Conservation (phyloP, 306 rosid species). For the Fagus crenata region DNA sequence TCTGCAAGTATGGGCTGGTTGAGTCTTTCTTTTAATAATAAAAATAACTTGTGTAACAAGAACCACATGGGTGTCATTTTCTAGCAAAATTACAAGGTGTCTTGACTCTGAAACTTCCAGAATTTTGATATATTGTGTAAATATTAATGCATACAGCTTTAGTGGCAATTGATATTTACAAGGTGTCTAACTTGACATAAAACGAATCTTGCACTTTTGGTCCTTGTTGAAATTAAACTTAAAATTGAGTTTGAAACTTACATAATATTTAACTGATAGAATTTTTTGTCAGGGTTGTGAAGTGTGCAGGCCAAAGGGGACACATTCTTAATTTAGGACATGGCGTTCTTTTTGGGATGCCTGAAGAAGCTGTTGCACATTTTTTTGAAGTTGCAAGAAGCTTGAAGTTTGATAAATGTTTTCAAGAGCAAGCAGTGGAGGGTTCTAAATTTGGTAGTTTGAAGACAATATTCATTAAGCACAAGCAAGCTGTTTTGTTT, state of each 20-base stretch:
- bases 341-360: constrained; percentile 94
- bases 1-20: constrained; percentile 8
- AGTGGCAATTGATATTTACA: not conserved
- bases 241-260: not conserved
- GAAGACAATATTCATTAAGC: constrained; percentile 7
- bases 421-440: constrained; percentile 45
- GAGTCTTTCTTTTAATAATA: not conserved
- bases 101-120: not conserved
- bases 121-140: not conserved
- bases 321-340: constrained; percentile 97
- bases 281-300: constrained; percentile 75
- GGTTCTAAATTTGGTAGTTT: constrained; percentile 55
- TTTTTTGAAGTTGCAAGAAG: constrained; percentile 91
- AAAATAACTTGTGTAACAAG: not conserved
- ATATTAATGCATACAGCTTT: not conserved
- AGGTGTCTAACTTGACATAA: not conserved
- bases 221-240: not conserved
- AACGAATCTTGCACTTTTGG: not conserved
- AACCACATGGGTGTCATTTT: not conserved
- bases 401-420: constrained; percentile 61
- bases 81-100: not conserved
- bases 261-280: not conserved
- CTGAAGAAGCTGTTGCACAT: constrained; percentile 96
- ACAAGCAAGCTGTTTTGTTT: constrained; percentile 14
- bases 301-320: constrained; percentile 79